A percentile compares a stretch with the other conserved stretches of the same genome.
Evolutionary conservation across 495 filamentous ascomycete genomes (phyloP).

Genomic region (Podospora tetraspora): DNA sequence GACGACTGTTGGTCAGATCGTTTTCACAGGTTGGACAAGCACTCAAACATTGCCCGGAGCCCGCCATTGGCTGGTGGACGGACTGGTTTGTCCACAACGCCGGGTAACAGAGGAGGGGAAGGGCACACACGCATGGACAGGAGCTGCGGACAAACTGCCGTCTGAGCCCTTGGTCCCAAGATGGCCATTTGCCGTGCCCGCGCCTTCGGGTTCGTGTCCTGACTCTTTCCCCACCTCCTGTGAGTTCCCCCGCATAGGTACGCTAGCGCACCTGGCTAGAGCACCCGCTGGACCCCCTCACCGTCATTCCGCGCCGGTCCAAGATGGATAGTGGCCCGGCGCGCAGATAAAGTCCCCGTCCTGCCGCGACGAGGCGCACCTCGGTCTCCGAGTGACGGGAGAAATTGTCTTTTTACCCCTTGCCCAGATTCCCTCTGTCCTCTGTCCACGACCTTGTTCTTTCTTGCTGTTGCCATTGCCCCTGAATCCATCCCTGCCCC

Average conservation of each 20-base stretch:
- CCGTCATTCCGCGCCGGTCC: background rate
- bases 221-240: background rate
- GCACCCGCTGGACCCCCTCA: background rate
- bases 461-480: background rate
- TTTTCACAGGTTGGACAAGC: background rate
- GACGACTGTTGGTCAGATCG: background rate
- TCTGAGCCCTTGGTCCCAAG: background rate
- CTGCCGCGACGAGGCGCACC: background rate
- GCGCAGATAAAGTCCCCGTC: background rate
- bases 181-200: background rate
- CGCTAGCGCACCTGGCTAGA: background rate
- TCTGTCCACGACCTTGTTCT: background rate
- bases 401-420: background rate
- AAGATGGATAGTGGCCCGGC: background rate
- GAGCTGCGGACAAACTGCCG: background rate
- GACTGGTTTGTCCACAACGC: background rate
- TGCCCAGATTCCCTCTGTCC: background rate
- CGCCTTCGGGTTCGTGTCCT: background rate
- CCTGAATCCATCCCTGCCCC: background rate
- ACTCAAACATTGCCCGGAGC: constrained; percentile 15
- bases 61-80: constrained; percentile 11
- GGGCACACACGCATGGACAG: background rate
- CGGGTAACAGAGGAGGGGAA: background rate
- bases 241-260: background rate
- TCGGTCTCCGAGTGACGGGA: background rate